Conservation (phyloP, 495 filamentous ascomycete species). For the Aspergillus heteromorphus region DNA sequence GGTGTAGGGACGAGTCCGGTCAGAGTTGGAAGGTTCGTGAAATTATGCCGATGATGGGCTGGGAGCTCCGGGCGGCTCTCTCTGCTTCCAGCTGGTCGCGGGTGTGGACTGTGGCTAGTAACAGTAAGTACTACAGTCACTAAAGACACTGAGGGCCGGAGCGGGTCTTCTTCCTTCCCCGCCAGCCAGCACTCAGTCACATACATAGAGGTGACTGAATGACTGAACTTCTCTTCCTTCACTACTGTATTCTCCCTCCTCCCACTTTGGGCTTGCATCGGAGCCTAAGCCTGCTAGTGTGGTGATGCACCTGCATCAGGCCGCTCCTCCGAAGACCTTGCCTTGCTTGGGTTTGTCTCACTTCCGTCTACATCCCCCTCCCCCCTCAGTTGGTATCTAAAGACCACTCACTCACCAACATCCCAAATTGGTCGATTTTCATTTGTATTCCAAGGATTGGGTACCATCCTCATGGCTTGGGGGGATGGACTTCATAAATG, state of each 20-base stretch:
- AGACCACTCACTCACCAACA: too few relatives aligned
- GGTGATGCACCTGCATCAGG: too few relatives aligned
- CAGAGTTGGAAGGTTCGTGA: conserved; percentile 31
- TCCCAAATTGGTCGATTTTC: too few relatives aligned
- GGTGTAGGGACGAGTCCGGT: conserved; percentile 3
- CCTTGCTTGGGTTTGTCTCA: background rate
- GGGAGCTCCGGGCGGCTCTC: conserved; percentile 3
- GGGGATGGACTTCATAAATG: too few relatives aligned
- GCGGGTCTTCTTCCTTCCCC: conserved; percentile 24
- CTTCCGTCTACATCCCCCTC: background rate
- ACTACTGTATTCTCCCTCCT: background rate
- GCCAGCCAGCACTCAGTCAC: conserved; percentile 7
- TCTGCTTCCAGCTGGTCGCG: background rate
- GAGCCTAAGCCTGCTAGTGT: background rate
- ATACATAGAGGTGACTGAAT: too few relatives aligned
- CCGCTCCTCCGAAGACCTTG: background rate
- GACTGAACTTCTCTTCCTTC: too few relatives aligned
- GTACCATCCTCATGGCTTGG: too few relatives aligned
- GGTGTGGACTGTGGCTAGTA: conserved; percentile 10
- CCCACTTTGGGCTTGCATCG: background rate
- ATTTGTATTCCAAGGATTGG: too few relatives aligned
- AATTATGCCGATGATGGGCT: conserved; percentile 14
- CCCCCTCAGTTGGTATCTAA: background rate
- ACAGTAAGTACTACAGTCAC: too few relatives aligned
- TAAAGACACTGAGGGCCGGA: too few relatives aligned